Conservation (phyloP, 2,329 filamentous ascomycete genomes). For the Scytalidium sp. region DNA sequence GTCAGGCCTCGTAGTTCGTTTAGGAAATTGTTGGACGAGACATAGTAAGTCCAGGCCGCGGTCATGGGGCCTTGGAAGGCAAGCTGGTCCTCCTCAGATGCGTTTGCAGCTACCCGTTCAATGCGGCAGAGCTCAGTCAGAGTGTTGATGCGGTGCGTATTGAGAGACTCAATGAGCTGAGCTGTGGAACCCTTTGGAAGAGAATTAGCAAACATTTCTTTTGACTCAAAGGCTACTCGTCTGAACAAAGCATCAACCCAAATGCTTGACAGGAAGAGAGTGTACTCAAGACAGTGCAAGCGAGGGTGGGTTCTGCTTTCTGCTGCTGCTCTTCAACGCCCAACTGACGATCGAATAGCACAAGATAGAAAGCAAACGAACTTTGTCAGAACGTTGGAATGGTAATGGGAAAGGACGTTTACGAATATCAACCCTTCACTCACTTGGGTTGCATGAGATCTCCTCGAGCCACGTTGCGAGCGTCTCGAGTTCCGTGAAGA, state of each 20-base stretch:
- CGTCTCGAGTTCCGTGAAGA: background rate
- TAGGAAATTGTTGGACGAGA: constrained; percentile 66
- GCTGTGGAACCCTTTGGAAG: constrained; percentile 14
- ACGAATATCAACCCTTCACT: constrained; percentile 27
- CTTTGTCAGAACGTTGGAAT: background rate
- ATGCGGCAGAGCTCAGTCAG: constrained; percentile 69
- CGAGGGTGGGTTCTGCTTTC: background rate
- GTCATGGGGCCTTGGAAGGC: constrained; percentile 65
- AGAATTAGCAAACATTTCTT: background rate
- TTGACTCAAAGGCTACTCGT: constrained; percentile 9
- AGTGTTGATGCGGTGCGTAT: constrained; percentile 69
- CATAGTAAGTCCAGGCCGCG: constrained; percentile 68
- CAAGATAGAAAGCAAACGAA: background rate
- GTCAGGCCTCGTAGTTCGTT: constrained; percentile 68
- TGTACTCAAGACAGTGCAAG: background rate
- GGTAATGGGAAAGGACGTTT: constrained; percentile 11
- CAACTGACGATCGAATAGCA: background rate
- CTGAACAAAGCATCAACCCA: background rate
- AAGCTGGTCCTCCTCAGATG: constrained; percentile 56
- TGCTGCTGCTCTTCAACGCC: background rate
- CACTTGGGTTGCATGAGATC: constrained; percentile 20
- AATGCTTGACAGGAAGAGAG: background rate
- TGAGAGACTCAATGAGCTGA: constrained; percentile 61
- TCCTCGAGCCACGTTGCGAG: background rate
- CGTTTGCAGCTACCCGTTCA: constrained; percentile 60